A percentile compares a stretch with the other conserved stretches of the same genome.
Evolutionary conservation across 768 basidiomycete genomes (phyloP).

Genomic region (Pholiota microspora): DNA sequence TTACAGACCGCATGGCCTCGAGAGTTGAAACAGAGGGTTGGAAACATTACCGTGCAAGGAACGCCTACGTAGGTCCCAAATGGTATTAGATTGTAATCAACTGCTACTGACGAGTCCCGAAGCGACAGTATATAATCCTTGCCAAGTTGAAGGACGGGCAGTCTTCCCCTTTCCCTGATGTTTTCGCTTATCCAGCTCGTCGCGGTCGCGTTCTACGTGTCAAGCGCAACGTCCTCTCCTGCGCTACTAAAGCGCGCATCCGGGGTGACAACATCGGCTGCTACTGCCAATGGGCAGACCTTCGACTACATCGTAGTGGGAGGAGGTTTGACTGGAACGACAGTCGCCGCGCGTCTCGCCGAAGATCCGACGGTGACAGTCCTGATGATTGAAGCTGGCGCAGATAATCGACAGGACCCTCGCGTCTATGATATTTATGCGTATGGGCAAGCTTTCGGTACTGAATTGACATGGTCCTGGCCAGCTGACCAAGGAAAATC

Average conservation of each 20-base stretch:
- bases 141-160: background rate
- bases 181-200: background rate
- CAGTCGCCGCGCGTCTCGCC: slow-evolving; percentile 46
- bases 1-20: background rate
- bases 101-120: background rate
- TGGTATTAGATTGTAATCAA: background rate
- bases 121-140: background rate
- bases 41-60: background rate
- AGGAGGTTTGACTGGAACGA: slow-evolving; percentile 44
- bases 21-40: too few relatives aligned
- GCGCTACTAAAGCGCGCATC: slow-evolving; percentile 18
- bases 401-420: slow-evolving; percentile 41
- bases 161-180: background rate
- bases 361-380: slow-evolving; percentile 42
- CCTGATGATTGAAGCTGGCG: slow-evolving; percentile 51
- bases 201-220: background rate
- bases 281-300: slow-evolving; percentile 31
- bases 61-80: background rate
- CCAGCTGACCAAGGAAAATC: slow-evolving; percentile 37
- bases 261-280: slow-evolving; percentile 31
- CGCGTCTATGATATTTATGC: slow-evolving; percentile 45
- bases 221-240: background rate
- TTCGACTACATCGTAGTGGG: slow-evolving; percentile 48
- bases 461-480: slow-evolving; percentile 46
- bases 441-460: slow-evolving; percentile 39